Base-by-base conservation (phyloP, 345 rosid species). In the Melaleuca alternifolia region DNA sequence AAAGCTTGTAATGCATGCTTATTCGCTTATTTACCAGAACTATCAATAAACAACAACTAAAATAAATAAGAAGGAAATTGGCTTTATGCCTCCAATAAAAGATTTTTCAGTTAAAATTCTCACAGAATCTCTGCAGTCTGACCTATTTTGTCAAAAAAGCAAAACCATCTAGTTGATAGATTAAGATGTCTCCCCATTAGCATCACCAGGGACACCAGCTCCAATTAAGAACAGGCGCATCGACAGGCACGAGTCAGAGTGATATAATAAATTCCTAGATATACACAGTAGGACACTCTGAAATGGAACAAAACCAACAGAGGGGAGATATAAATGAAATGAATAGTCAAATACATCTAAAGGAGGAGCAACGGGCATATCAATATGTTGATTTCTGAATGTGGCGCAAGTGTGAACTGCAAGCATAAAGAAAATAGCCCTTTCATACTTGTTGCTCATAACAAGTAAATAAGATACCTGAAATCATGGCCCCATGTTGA, bases 401-500 rank as follows among this genome's bases (percentile, higher is more conserved):
- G 81, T 18, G 81, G 81, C 18, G 81, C 26, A 71, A 71, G 48
- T 71, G 37, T 71, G 33, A 71, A 37, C 48, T 71, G 26, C 20
- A 71, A 41, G 48, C 7, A 71, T 71, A 71, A 71, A 18, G 33
- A 71, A 71, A 71, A 71, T 71, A 18, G 13, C 81, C 48, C 48
- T 37, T 33, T 71, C 81, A 37, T 18, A 37, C 20, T 71, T 71
- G 81, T 71, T 18, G 81, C 81, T 71, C 26, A 0, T 33, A 71
- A 71, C 48, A 71, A n/a, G 18, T 37, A 71, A 85, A 84, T 75
- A 37, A 90, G 92, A 76, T 90, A 95, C 99, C 99, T 97, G 94
- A 97, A 97, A 91, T 97, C 98, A 86, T 97, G 99, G 86, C 99
- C 99, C 99, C 99, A 97, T 21, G 97, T 89, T 85, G 99, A 97